phyloP scores from a whole-genome alignment of 441 rosid species.

The Adansonia gregorii region DNA sequence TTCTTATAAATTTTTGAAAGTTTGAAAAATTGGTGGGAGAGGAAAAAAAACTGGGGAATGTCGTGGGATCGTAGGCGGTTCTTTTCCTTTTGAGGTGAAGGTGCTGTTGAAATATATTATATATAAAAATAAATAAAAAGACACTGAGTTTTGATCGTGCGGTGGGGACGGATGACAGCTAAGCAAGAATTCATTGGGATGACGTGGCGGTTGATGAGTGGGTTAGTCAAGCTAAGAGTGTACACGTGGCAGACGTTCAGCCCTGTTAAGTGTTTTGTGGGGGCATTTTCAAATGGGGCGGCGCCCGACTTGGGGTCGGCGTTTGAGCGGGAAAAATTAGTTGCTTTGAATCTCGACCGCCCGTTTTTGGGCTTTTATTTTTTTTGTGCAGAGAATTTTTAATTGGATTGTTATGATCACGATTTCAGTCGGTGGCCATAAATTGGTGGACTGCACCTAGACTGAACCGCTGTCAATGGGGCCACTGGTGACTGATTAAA shows the following conservation, averaged over 20 bases:
- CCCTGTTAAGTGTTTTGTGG: conserved; percentile 17
- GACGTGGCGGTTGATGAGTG: conserved; percentile 38
- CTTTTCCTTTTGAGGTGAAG: conserved; percentile 32
- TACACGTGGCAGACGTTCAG: conserved; percentile 37
- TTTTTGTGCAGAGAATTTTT: background rate
- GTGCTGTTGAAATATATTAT: background rate
- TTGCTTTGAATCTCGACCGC: conserved; percentile 24
- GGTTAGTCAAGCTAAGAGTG: conserved; percentile 22
- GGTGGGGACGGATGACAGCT: conserved; percentile 43
- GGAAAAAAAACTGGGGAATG: conserved; percentile 12
- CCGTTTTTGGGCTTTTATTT: background rate
- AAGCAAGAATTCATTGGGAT: conserved; percentile 3
- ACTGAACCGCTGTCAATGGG: conserved; percentile 8
- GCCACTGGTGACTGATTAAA: background rate
- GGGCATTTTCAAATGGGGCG: conserved; percentile 37
- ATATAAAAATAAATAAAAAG: background rate
- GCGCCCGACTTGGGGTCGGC: conserved; percentile 48
- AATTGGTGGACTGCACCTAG: background rate
- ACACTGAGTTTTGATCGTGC: conserved; percentile 29
- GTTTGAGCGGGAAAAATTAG: conserved; percentile 52
- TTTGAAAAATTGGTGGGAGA: conserved; percentile 33
- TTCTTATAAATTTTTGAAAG: conserved; percentile 27
- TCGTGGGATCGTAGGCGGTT: conserved; percentile 4
- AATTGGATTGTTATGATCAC: background rate
- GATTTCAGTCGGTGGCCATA: conserved; percentile 27